Conservation (phyloP, 2,329 filamentous ascomycete genomes). For the Chaetomiaceae sp. region DNA sequence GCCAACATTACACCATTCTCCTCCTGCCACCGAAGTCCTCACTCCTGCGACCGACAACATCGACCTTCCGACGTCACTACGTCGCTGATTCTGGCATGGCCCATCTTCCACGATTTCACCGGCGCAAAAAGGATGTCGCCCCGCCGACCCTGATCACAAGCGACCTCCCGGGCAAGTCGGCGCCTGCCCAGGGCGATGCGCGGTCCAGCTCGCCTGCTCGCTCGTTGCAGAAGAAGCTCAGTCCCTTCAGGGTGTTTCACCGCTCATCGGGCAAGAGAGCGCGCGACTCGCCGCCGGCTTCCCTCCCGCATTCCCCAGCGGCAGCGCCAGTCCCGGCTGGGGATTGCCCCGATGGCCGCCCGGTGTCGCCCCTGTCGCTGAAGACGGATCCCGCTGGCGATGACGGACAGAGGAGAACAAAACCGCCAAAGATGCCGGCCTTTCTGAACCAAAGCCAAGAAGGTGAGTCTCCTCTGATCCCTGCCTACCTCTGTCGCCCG, state of each 20-base stretch:
- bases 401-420: conserved; percentile 1
- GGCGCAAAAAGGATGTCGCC: conserved; percentile 29
- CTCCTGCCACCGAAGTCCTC: background rate
- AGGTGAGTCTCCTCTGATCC: conserved; percentile 37
- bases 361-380: conserved; percentile 25
- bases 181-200: conserved; percentile 20
- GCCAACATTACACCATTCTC: background rate
- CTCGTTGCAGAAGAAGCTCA: conserved; percentile 22
- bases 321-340: conserved; percentile 9
- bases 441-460: conserved; percentile 48
- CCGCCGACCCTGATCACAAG: conserved; percentile 24
- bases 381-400: conserved; percentile 16
- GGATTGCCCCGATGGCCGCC: conserved; percentile 17
- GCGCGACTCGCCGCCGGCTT: conserved; percentile 29
- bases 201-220: conserved; percentile 16
- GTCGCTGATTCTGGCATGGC: conserved; percentile 26
- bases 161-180: conserved; percentile 19
- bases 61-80: background rate
- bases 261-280: conserved; percentile 31
- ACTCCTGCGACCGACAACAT: background rate
- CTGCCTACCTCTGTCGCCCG: background rate
- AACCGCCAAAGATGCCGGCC: conserved; percentile 34
- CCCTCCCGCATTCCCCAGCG: conserved; percentile 26
- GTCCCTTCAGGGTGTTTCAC: conserved; percentile 30
- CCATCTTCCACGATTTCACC: conserved; percentile 30